Evolutionary conservation across 73 alveolate genomes (phyloP).

Genomic region (Stentor coeruleus): DNA sequence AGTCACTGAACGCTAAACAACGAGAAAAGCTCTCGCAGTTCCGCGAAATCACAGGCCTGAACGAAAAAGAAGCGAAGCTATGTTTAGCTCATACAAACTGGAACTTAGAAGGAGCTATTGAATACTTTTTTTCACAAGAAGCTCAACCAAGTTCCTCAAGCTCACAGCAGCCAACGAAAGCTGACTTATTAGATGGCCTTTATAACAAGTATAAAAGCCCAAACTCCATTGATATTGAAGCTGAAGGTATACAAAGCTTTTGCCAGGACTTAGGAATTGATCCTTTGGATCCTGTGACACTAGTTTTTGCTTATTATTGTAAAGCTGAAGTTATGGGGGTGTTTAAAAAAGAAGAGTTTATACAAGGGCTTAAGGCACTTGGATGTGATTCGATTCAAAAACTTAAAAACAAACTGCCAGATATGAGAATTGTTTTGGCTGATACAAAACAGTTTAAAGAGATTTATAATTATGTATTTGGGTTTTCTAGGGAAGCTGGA

Average conservation of each 20-base stretch:
- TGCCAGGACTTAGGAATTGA: slow-evolving; percentile 50
- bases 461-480: slow-evolving; percentile 47
- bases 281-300: slow-evolving; percentile 54
- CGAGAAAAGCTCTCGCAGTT: slow-evolving; percentile 17
- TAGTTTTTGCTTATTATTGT: slow-evolving; percentile 46
- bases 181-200: neutral
- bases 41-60: neutral
- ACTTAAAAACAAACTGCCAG: slow-evolving; percentile 39
- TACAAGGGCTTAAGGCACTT: slow-evolving; percentile 40
- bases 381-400: slow-evolving; percentile 35
- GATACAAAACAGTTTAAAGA: slow-evolving; percentile 35
- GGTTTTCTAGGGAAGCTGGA: slow-evolving; percentile 48
- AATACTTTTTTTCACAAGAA: neutral
- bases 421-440: slow-evolving; percentile 28
- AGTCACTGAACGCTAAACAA: slow-evolving; percentile 20
- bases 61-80: neutral
- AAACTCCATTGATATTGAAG: neutral
- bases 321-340: slow-evolving; percentile 61
- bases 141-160: neutral
- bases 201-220: slow-evolving; percentile 15
- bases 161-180: neutral
- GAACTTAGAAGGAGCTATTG: slow-evolving; percentile 29
- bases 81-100: neutral
- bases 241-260: slow-evolving; percentile 47
- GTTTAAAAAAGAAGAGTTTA: slow-evolving; percentile 46